Percentiles rank a stretch among this genome's conserved stretches.
phyloP scores from a whole-genome alignment of 2,329 filamentous ascomycete genomes.

The Sphaerulina vaccinii region DNA sequence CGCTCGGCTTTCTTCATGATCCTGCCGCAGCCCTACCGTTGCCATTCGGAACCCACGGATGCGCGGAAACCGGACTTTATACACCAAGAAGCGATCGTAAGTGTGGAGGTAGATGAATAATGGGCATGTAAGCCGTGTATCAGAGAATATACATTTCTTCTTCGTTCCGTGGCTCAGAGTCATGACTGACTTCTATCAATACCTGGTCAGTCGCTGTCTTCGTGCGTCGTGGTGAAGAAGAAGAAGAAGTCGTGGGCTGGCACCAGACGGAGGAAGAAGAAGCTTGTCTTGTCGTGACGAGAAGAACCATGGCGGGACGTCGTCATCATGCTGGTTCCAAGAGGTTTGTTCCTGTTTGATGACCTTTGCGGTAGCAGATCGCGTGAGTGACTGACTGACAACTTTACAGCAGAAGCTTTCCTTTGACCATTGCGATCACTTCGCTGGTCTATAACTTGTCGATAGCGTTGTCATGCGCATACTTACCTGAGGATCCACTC shows the following conservation, averaged over 20 bases:
- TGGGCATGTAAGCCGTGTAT: neutral
- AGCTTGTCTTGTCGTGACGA: neutral
- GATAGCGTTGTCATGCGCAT: conserved; percentile 28
- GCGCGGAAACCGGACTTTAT: conserved; percentile 4
- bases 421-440: conserved; percentile 25
- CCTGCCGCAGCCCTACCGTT: neutral
- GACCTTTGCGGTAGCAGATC: neutral
- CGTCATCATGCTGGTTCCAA: conserved; percentile 4
- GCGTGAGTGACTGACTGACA: neutral
- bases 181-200: neutral
- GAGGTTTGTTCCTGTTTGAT: conserved; percentile 2
- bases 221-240: neutral
- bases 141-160: neutral
- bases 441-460: conserved; percentile 29
- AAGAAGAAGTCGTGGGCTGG: neutral
- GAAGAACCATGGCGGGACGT: conserved; percentile 6
- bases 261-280: neutral
- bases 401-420: conserved; percentile 16
- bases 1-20: neutral
- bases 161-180: neutral
- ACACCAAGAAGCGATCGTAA: neutral
- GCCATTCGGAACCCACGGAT: conserved; percentile 7
- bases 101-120: neutral
- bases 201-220: neutral
- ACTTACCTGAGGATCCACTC: conserved; percentile 32